These are phyloP conservation scores for Cryphonectria nitschkei DNA, from an alignment of 2,329 filamentous ascomycete species.

Conservation along the genomic window DNA sequence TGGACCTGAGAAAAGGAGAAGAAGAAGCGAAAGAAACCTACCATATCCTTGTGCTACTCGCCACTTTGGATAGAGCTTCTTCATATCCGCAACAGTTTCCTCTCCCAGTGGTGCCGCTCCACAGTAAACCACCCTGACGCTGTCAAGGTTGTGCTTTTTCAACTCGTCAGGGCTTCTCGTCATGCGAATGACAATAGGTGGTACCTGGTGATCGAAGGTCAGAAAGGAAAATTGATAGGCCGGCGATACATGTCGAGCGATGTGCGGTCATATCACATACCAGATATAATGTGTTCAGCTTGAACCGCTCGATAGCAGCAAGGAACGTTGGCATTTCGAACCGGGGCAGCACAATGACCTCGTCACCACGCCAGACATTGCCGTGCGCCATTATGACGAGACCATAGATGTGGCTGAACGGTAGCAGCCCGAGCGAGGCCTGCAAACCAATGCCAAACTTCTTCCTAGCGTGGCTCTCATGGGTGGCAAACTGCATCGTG, in stretches of 20 bases:
- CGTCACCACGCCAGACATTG: constrained; percentile 71
- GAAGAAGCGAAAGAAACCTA: constrained; percentile 36
- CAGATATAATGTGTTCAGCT: constrained; percentile 67
- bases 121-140: constrained; percentile 67
- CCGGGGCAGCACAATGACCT: constrained; percentile 69
- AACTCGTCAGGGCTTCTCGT: constrained; percentile 65
- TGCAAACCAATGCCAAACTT: constrained; percentile 44
- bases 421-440: constrained; percentile 68
- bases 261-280: constrained; percentile 44
- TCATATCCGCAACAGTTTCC: constrained; percentile 70
- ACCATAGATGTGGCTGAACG: constrained; percentile 81
- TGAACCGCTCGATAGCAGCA: constrained; percentile 66
- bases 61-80: constrained; percentile 64
- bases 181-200: constrained; percentile 80
- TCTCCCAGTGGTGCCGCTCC: constrained; percentile 79
- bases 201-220: constrained; percentile 54
- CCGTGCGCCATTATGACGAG: constrained; percentile 71
- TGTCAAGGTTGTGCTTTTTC: constrained; percentile 72
- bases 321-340: constrained; percentile 71
- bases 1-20: background rate
- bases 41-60: constrained; percentile 72
- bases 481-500: constrained; percentile 63
- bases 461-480: constrained; percentile 44
- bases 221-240: background rate
- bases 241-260: background rate